Conservation (phyloP, 176 grass and related monocot genomes). For the Musa itinerans region DNA sequence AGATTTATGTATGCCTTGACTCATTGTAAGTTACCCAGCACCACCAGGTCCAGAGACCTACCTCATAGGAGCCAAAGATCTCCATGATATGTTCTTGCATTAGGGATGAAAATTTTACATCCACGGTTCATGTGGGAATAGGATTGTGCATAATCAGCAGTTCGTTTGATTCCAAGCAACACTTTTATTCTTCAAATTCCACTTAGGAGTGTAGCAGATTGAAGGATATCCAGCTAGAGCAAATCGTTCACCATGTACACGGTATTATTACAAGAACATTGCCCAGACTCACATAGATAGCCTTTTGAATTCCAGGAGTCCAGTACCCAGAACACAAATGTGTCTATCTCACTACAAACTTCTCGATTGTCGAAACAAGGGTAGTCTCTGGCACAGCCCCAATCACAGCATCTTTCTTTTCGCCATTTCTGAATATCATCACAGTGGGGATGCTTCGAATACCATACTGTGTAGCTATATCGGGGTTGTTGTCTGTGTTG, state of each 20-base stretch:
- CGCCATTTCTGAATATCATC: slow-evolving; percentile 6
- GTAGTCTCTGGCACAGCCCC: not conserved
- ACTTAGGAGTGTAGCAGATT: no score
- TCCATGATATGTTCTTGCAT: not conserved
- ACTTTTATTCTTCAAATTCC: not conserved
- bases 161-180: not conserved
- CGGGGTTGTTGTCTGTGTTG: not conserved
- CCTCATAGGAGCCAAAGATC: no score
- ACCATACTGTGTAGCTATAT: slow-evolving; percentile 1
- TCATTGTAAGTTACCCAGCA: no score
- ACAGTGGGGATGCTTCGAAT: slow-evolving; percentile 9
- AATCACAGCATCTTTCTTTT: slow-evolving; percentile 11
- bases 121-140: not conserved
- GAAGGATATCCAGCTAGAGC: no score
- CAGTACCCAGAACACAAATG: not conserved
- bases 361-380: not conserved
- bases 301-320: not conserved
- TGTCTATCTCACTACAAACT: not conserved
- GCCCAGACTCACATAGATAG: not conserved
- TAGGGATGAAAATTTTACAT: not conserved
- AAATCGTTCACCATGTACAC: not conserved
- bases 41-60: no score
- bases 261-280: not conserved
- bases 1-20: no score
- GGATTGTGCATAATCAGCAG: not conserved